These are phyloP conservation scores for Primulina eburnea DNA, from an alignment of 257 asterid genomes.

Conservation along the genomic window DNA sequence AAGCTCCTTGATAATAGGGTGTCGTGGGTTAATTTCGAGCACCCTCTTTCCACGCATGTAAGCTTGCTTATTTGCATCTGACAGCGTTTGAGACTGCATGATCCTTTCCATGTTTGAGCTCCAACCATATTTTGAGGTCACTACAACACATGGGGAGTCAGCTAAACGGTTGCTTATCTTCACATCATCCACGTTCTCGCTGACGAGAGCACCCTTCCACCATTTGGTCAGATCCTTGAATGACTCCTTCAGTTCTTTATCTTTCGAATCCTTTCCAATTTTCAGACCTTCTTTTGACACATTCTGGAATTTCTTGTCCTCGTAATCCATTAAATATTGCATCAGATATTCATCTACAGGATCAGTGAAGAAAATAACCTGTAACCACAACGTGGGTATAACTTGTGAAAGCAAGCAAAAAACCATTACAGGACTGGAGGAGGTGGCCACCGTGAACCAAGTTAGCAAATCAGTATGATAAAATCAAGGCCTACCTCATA, in stretches of 20 bases:
- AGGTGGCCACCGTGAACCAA: background rate
- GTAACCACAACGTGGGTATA: constrained; percentile 21
- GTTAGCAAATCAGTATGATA: background rate
- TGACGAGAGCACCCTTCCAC: constrained; percentile 85
- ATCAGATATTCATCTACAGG: constrained; percentile 91
- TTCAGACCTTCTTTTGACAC: constrained; percentile 93
- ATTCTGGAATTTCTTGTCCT: constrained; percentile 85
- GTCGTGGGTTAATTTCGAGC: constrained; percentile 85
- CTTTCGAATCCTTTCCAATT: constrained; percentile 72
- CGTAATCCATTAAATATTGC: constrained; percentile 95
- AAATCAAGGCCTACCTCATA: constrained; percentile 56
- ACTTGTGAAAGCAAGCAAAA: background rate
- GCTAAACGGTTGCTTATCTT: constrained; percentile 89
- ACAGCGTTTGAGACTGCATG: constrained; percentile 86
- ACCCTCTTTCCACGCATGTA: constrained; percentile 95
- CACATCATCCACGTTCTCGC: constrained; percentile 80
- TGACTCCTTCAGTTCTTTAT: constrained; percentile 79
- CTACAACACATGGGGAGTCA: constrained; percentile 81
- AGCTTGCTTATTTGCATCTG: constrained; percentile 80
- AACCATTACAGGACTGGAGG: background rate
- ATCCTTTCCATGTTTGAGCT: constrained; percentile 91
- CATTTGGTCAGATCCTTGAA: constrained; percentile 82
- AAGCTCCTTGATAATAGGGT: constrained; percentile 90
- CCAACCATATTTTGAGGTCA: constrained; percentile 88
- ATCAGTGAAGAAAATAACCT: constrained; percentile 87